Base-by-base conservation (phyloP, 441 rosid species). In the Omphalea diandra region DNA sequence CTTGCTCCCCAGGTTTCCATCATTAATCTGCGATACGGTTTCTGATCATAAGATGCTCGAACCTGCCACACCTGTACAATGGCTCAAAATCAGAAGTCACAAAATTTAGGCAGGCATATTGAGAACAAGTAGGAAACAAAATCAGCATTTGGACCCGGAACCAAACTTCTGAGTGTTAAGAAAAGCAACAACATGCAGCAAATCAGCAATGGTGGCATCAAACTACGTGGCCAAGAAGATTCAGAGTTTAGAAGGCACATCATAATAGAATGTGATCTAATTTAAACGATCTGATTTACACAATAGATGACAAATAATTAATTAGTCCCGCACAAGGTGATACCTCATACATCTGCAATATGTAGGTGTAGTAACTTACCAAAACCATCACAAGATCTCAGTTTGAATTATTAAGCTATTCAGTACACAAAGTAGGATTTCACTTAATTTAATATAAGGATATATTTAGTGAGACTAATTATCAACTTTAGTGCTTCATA, bases 1-100 rank as follows among this genome's bases (percentile, higher is more conserved):
- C 87, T 88, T 67, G 97, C 97, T 0, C 97, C 98, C 97, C 98
- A 91, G 18, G 98, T 91, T 80, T 94, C 92, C 98, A 94, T 94
- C 98, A 94, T 94, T 75, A 94, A 41, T 76, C 90, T 77, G 3
- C 98, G 88, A 68, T 91, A 94, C 60, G 98, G 98, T 79, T 94
- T 94, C 81, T 86, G 90, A 77, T 94, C 90, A 46, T 84, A 94
- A 0, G 98, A 94, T 53, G 97, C 95, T 11, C 97, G 95, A 49
- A 94, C 97, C 80, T 91, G 98, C 98, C 97, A 94, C 66, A 94
- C 97, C 98, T 94, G 50, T 27, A 66, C n/a, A 60, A 49, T 26
- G 65, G 69, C 68, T 22, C 27, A 68, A 18, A 68, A 1, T 8
- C 33, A 40, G 41, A 67, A 2, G 1, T 11, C 46, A 53, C 14